Percentiles rank a stretch among this genome's conserved stretches.
phyloP scores from a whole-genome alignment of 1,139 yeast species.

The Blastobotrys apis region DNA sequence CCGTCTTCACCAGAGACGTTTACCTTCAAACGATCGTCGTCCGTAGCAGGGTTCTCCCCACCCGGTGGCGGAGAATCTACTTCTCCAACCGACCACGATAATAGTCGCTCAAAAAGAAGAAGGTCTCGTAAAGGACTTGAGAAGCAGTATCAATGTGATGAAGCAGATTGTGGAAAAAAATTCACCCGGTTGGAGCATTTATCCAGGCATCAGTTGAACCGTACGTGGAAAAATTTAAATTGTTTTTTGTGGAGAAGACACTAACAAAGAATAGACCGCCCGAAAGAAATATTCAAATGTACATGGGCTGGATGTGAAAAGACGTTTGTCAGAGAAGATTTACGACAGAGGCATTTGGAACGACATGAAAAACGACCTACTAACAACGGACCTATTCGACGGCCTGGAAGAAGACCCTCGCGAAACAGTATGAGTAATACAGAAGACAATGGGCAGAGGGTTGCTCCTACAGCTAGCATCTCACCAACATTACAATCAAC shows the following conservation, averaged over 20 bases:
- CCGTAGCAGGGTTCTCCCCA: too few relatives aligned
- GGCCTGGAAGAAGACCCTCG: constrained; percentile 3
- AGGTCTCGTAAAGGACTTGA: constrained; percentile 32
- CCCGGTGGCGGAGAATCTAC: too few relatives aligned
- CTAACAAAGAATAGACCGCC: constrained; percentile 26
- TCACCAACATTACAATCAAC: neutral
- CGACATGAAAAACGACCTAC: constrained; percentile 38
- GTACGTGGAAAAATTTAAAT: constrained; percentile 21
- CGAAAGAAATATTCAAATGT: constrained; percentile 46
- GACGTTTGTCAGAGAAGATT: constrained; percentile 55
- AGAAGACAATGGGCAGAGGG: neutral
- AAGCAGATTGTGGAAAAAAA: constrained; percentile 54
- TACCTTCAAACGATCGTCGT: too few relatives aligned
- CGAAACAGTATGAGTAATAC: neutral
- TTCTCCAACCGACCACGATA: neutral
- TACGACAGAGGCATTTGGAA: constrained; percentile 48
- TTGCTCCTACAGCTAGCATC: neutral
- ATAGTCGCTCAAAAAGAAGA: constrained; percentile 9
- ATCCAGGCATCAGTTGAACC: constrained; percentile 39
- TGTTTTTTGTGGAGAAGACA: neutral
- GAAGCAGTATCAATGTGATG: constrained; percentile 42
- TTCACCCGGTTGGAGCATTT: constrained; percentile 52
- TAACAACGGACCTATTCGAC: neutral
- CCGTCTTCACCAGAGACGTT: neutral
- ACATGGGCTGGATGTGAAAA: constrained; percentile 47